Percentiles rank a stretch among this genome's conserved stretches.
Conservation (phyloP, 805 yeast genomes). For the Ogataea wickerhamii region DNA sequence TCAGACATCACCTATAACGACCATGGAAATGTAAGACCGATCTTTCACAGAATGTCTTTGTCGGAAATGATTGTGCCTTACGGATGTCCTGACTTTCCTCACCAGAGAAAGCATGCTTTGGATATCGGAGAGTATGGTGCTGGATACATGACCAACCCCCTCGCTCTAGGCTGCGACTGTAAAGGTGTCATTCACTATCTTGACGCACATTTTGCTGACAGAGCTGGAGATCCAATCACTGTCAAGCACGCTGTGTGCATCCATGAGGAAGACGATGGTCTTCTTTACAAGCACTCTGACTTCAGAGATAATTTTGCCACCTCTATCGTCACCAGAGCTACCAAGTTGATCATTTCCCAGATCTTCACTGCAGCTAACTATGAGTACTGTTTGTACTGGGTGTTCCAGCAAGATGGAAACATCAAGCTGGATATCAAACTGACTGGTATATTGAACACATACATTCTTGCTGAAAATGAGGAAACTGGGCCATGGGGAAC, state of each 20-base stretch:
- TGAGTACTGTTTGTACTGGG: conserved; percentile 83
- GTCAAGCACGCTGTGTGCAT: conserved; percentile 77
- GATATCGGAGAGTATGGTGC: conserved; percentile 89
- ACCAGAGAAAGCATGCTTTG: conserved; percentile 81
- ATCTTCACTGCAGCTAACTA: conserved; percentile 85
- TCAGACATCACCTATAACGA: conserved; percentile 72
- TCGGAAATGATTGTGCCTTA: conserved; percentile 86
- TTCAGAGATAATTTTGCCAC: conserved; percentile 78
- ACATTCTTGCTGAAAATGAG: conserved; percentile 59
- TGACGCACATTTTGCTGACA: conserved; percentile 72
- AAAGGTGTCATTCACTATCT: conserved; percentile 81
- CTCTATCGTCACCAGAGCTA: conserved; percentile 70
- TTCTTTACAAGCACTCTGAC: conserved; percentile 77
- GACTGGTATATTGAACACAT: conserved; percentile 81
- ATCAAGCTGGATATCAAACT: conserved; percentile 75
- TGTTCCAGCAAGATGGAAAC: conserved; percentile 78
- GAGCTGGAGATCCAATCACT: conserved; percentile 65
- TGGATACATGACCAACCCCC: conserved; percentile 79
- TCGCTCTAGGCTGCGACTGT: conserved; percentile 78
- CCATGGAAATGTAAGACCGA: conserved; percentile 67
- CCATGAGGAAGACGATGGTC: conserved; percentile 83
- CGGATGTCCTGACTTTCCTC: conserved; percentile 76
- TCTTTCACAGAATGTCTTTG: conserved; percentile 75
- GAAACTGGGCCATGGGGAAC: conserved; percentile 76
- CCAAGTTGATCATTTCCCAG: conserved; percentile 70